Base-by-base conservation (phyloP, 2,329 filamentous ascomycete genomes). In the Coleophoma crateriformis region DNA sequence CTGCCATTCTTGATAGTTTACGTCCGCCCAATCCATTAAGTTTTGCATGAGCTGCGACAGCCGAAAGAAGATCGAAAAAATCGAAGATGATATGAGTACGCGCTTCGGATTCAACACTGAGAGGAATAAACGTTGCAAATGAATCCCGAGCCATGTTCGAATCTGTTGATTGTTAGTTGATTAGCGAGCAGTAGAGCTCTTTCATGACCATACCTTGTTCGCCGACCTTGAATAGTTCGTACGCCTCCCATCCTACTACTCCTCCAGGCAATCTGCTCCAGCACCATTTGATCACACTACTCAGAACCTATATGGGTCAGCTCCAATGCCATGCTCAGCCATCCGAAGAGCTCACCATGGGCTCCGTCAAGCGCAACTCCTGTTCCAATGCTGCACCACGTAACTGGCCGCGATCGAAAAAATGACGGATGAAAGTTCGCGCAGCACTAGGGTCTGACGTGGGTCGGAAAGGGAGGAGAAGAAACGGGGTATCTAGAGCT, bases 251-350 rank as follows among this genome's bases (percentile, higher is more conserved):
- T 50, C 90, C 90, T 34, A 99, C 91, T 13, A 99, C 84, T 62
- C 94, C 94, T 51, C 90, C 90, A 39, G 87, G 82, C 46, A 99
- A 75, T 70, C 94, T 83, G 67, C 89, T 91, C 94, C 94, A 99
- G 69, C 92, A 97, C 94, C 94, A 99, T 74, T 97, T 99, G 57
- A 94, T 77, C 39, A 96, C 90, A 61, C 91, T 94, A 56, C 90
- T 91, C 48, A 99, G 80, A 50, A 95, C 90, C 90, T 96, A 55
- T 32, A 37, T 33, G 27, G 27, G 27, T 27, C 27, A 27, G 8
- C 17, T 45, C 45, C 46, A 69, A 61, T 68, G 60, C 45, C 22
- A 40, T 51, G 22, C 34, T 27, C 51, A 46, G 49, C 50, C 20
- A 49, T 35, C 40, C 35, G 12, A 43, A 22, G 47, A 54, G 61